Conservation (phyloP, 352 stramenopile genomes). For the Globisporangium splendens region DNA sequence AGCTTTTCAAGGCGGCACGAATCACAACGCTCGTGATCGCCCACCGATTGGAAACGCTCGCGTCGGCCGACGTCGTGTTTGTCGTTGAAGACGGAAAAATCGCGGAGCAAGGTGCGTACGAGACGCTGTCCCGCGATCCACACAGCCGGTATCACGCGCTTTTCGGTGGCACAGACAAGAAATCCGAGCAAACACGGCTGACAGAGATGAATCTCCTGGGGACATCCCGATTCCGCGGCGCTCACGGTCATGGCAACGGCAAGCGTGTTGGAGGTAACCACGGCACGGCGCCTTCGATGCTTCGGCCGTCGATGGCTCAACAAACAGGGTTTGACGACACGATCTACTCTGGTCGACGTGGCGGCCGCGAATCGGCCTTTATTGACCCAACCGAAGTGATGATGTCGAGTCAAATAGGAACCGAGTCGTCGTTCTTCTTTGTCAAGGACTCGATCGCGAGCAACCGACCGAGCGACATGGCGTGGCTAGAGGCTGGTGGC, state of each 20-base stretch:
- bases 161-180: neutral
- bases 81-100: slow-evolving; percentile 55
- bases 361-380: slow-evolving; percentile 1
- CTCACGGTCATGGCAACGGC: neutral
- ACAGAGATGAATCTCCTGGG: slow-evolving; percentile 7
- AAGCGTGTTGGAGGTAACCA: neutral
- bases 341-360: neutral
- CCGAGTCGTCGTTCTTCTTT: slow-evolving; percentile 14
- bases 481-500: slow-evolving; percentile 10
- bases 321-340: slow-evolving; percentile 1
- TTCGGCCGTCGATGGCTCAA: slow-evolving; percentile 5
- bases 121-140: neutral
- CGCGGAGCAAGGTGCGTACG: slow-evolving; percentile 35
- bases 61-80: slow-evolving; percentile 50
- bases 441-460: slow-evolving; percentile 14
- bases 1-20: slow-evolving; percentile 25
- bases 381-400: neutral
- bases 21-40: slow-evolving; percentile 88
- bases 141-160: slow-evolving; percentile 5
- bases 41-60: slow-evolving; percentile 76
- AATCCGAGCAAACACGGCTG: slow-evolving; percentile 5
- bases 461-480: slow-evolving; percentile 16
- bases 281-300: neutral
- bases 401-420: neutral
- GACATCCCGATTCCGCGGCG: neutral